These are phyloP conservation scores for Penicillium steckii DNA, from an alignment of 495 filamentous ascomycete genomes.

Conservation along the genomic window DNA sequence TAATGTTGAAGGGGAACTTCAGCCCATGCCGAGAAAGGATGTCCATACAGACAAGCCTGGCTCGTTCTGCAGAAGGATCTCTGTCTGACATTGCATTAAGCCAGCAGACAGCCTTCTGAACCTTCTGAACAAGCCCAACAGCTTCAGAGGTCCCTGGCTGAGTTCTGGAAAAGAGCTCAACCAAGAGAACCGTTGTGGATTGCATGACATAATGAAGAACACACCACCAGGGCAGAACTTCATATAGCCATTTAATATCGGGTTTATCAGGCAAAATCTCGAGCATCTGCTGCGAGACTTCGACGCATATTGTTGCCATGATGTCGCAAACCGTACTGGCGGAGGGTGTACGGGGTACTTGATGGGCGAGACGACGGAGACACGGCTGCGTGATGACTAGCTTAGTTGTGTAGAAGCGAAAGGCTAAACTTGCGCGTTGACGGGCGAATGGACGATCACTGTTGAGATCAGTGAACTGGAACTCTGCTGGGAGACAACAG, in stretches of 20 bases:
- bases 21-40: conserved; percentile 18
- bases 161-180: conserved; percentile 50
- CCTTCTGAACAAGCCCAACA: conserved; percentile 35
- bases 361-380: conserved; percentile 47
- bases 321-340: conserved; percentile 40
- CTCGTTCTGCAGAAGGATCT: conserved; percentile 45
- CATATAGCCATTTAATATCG: conserved; percentile 39
- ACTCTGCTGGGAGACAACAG: conserved; percentile 26
- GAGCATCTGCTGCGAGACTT: conserved; percentile 47
- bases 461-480: conserved; percentile 17
- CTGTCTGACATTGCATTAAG: conserved; percentile 45
- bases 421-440: conserved; percentile 37
- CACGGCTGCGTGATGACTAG: conserved; percentile 60
- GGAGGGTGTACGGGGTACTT: neutral
- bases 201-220: conserved; percentile 61
- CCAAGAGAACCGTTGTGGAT: conserved; percentile 52
- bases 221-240: conserved; percentile 57
- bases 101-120: conserved; percentile 50
- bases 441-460: conserved; percentile 28
- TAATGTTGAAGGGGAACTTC: conserved; percentile 5
- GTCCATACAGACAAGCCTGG: conserved; percentile 32
- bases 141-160: conserved; percentile 32
- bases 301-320: conserved; percentile 49
- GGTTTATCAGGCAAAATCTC: conserved; percentile 42
- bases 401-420: conserved; percentile 54